A percentile compares a stretch with the other conserved stretches of the same genome.
Conservation (phyloP, 2,329 filamentous ascomycete species). For the Pyrenophora graminea region DNA sequence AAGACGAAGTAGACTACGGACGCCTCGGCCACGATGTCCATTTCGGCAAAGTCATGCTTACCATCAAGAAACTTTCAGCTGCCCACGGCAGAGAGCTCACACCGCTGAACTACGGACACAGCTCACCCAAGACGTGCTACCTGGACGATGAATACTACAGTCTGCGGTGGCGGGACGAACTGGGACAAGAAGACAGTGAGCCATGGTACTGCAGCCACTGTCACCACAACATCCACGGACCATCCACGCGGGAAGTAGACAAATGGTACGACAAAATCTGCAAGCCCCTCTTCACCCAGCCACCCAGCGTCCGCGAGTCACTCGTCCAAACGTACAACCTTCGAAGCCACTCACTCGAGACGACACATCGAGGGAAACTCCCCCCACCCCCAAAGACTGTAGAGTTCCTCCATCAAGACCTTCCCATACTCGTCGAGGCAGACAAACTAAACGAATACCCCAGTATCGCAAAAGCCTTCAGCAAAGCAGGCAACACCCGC, state of each 20-base stretch:
- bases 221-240: slow-evolving; percentile 18
- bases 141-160: slow-evolving; percentile 20
- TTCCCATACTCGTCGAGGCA: slow-evolving; percentile 38
- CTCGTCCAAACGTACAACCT: slow-evolving; percentile 40
- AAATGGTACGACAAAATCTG: slow-evolving; percentile 42
- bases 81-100: slow-evolving; percentile 32
- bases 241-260: slow-evolving; percentile 31
- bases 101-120: slow-evolving; percentile 42
- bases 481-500: slow-evolving; percentile 23
- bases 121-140: slow-evolving; percentile 3
- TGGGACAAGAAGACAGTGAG: slow-evolving; percentile 11
- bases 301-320: slow-evolving; percentile 16
- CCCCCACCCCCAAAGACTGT: slow-evolving; percentile 40
- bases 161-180: background rate
- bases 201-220: slow-evolving; percentile 35
- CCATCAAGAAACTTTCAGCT: slow-evolving; percentile 43
- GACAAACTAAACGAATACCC: slow-evolving; percentile 34
- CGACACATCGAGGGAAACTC: slow-evolving; percentile 32
- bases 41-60: slow-evolving; percentile 48
- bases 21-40: slow-evolving; percentile 46
- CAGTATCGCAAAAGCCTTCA: slow-evolving; percentile 38
- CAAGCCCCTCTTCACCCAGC: slow-evolving; percentile 32
- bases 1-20: slow-evolving; percentile 39
- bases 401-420: slow-evolving; percentile 46
- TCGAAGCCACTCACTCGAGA: slow-evolving; percentile 31